These are phyloP conservation scores for Coniferiporia sulphurascens DNA, from an alignment of 1,284 basidiomycete species.

Conservation along the genomic window DNA sequence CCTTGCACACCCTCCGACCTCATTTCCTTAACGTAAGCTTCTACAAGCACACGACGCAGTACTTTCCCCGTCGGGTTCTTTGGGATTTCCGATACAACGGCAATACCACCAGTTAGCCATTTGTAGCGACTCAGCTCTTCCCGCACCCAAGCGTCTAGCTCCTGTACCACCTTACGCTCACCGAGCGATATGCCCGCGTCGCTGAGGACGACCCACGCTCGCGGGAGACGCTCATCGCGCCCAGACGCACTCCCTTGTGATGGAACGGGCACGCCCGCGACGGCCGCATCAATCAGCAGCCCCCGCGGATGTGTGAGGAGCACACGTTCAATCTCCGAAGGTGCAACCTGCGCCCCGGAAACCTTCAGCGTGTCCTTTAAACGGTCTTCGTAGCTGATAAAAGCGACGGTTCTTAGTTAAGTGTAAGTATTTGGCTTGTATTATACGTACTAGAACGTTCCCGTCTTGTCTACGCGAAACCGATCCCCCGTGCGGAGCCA, in stretches of 20 bases:
- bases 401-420: not conserved
- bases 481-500: conserved; percentile 73
- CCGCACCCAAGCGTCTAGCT: conserved; percentile 54
- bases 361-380: conserved; percentile 23
- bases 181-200: conserved; percentile 45
- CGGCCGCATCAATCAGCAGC: conserved; percentile 22
- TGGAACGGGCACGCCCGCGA: conserved; percentile 22
- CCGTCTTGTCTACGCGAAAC: conserved; percentile 53
- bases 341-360: conserved; percentile 26
- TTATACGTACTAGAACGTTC: conserved; percentile 57
- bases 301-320: conserved; percentile 22
- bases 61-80: conserved; percentile 70
- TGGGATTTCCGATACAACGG: conserved; percentile 62
- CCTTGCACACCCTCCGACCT: conserved; percentile 21
- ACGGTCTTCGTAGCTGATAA: conserved; percentile 18
- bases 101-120: conserved; percentile 65
- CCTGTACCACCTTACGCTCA: conserved; percentile 35
- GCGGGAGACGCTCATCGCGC: conserved; percentile 44
- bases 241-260: not conserved
- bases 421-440: not conserved
- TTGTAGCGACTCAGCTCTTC: conserved; percentile 64
- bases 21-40: conserved; percentile 40
- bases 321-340: conserved; percentile 24
- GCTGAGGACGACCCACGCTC: conserved; percentile 70
- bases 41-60: conserved; percentile 51